phyloP scores from a whole-genome alignment of 2,329 filamentous ascomycete species.

The Diaporthe citrichinensis region DNA sequence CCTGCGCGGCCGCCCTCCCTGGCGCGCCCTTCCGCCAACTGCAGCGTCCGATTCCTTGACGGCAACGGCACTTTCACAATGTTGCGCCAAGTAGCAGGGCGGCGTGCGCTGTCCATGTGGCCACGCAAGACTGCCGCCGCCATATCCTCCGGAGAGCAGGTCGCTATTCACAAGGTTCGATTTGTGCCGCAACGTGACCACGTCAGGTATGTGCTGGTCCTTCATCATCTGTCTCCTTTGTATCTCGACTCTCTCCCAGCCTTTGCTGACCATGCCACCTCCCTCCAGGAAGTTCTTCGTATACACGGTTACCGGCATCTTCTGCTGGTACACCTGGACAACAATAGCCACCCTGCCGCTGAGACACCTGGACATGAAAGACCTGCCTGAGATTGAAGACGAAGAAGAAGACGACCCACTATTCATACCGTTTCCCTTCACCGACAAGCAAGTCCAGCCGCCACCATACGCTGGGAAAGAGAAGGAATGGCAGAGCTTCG shows the following conservation, averaged over 20 bases:
- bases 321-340: constrained; percentile 61
- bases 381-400: constrained; percentile 53
- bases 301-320: constrained; percentile 49
- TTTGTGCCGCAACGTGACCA: constrained; percentile 1
- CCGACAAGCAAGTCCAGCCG: constrained; percentile 62
- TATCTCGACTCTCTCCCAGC: not conserved
- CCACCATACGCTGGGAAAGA: constrained; percentile 68
- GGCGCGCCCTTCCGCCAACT: not conserved
- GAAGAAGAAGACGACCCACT: constrained; percentile 60
- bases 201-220: constrained; percentile 13
- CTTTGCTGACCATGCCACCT: not conserved
- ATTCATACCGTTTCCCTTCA: constrained; percentile 76
- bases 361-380: constrained; percentile 58
- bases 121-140: constrained; percentile 17
- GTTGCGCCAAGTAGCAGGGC: constrained; percentile 37
- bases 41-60: not conserved
- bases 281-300: constrained; percentile 27
- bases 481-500: constrained; percentile 75
- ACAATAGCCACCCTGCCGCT: constrained; percentile 60
- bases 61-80: not conserved
- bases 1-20: constrained; percentile 15
- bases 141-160: constrained; percentile 33
- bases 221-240: not conserved
- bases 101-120: constrained; percentile 36
- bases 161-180: constrained; percentile 32